A percentile compares a stretch with the other conserved stretches of the same genome.
phyloP scores from a whole-genome alignment of 2,329 filamentous ascomycete species.

The Scopulariopsis brevicaulis region DNA sequence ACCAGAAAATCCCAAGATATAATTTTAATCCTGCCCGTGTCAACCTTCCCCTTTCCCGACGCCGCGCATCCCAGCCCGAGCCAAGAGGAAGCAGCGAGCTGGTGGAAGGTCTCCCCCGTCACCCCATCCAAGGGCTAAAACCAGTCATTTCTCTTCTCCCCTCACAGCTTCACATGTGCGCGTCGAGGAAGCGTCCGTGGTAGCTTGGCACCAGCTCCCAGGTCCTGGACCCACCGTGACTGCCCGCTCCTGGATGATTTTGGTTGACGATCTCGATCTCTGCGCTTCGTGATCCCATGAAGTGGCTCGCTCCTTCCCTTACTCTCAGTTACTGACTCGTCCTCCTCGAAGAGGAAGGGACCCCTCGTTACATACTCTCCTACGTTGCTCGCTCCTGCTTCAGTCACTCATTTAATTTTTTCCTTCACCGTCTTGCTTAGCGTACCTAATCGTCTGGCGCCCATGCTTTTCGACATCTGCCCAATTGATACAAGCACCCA shows the following conservation, averaged over 20 bases:
- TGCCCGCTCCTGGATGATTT: neutral
- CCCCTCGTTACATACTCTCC: neutral
- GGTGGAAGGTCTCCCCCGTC: neutral
- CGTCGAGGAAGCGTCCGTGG: neutral
- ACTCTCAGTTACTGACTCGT: neutral
- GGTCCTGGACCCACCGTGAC: neutral
- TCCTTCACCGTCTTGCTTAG: neutral
- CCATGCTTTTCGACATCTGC: neutral
- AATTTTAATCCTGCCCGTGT: constrained; percentile 3
- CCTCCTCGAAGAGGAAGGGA: neutral
- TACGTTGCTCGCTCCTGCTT: neutral
- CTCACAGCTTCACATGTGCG: neutral
- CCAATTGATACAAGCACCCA: neutral
- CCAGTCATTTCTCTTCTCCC: neutral
- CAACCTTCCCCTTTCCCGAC: constrained; percentile 4
- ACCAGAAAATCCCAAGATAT: constrained; percentile 4
- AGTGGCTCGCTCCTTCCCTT: neutral
- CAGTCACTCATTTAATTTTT: neutral
- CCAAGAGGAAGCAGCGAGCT: neutral
- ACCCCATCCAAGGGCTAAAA: neutral
- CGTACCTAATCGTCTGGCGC: neutral
- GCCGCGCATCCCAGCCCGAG: neutral
- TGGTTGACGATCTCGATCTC: neutral
- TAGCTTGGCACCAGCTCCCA: neutral
- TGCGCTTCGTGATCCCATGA: neutral